Conservation (phyloP, 2,329 filamentous ascomycete species). For the Thermoascus crustaceus region DNA sequence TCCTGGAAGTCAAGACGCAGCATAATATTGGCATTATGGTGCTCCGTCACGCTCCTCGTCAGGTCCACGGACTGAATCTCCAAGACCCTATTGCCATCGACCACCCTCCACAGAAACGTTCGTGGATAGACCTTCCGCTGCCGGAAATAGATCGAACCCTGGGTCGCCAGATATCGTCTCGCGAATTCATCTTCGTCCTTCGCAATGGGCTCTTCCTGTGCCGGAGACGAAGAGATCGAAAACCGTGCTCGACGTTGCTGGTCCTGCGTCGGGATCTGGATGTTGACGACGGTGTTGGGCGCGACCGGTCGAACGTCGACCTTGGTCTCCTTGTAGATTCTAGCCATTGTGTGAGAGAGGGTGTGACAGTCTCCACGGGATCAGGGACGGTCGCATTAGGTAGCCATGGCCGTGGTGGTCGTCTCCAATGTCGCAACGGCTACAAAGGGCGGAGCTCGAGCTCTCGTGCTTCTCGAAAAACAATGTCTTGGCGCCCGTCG, state of each 20-base stretch:
- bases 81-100: constrained; percentile 70
- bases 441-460: constrained; percentile 12
- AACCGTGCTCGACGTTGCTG: constrained; percentile 39
- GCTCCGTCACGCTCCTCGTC: constrained; percentile 56
- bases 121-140: constrained; percentile 66
- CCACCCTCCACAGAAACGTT: constrained; percentile 82
- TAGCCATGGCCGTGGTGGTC: constrained; percentile 23
- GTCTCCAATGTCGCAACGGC: constrained; percentile 8
- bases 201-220: constrained; percentile 33
- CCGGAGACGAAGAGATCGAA: constrained; percentile 38
- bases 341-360: constrained; percentile 47
- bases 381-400: constrained; percentile 16
- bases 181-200: constrained; percentile 63
- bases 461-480: constrained; percentile 23
- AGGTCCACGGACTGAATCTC: constrained; percentile 80
- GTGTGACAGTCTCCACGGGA: constrained; percentile 14
- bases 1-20: constrained; percentile 70
- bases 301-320: constrained; percentile 70
- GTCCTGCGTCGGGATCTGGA: constrained; percentile 53
- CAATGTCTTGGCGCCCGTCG: constrained; percentile 26
- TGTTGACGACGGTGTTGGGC: constrained; percentile 60
- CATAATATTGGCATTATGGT: constrained; percentile 61
- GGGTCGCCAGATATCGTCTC: constrained; percentile 62
- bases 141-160: constrained; percentile 79
- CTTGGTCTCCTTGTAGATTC: constrained; percentile 78